Conservation (phyloP, 495 filamentous ascomycete genomes). For the Penicillium alfredii region DNA sequence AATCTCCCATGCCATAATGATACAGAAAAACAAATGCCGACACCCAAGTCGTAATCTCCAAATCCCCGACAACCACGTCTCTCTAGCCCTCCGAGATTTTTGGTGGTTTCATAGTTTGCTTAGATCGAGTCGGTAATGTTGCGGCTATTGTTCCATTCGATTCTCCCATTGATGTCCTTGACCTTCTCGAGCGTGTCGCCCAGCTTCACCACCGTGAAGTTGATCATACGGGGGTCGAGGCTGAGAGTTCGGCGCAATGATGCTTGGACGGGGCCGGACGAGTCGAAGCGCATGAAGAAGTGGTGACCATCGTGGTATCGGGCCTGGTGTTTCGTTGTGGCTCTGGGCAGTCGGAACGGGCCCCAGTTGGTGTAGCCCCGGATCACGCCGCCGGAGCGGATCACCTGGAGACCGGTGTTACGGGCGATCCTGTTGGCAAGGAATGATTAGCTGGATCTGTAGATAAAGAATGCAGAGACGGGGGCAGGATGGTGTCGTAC, state of each 20-base stretch:
- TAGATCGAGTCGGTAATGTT: slow-evolving; percentile 28
- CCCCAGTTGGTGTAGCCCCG: slow-evolving; percentile 95
- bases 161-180: slow-evolving; percentile 54
- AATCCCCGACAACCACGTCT: slow-evolving; percentile 7
- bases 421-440: slow-evolving; percentile 64
- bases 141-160: slow-evolving; percentile 49
- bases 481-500: slow-evolving; percentile 45
- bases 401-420: slow-evolving; percentile 75
- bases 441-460: slow-evolving; percentile 5
- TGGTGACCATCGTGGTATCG: slow-evolving; percentile 81
- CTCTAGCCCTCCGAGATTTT: no score
- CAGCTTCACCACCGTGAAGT: slow-evolving; percentile 78
- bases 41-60: slow-evolving; percentile 13
- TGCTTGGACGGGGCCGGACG: slow-evolving; percentile 61
- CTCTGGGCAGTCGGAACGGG: slow-evolving; percentile 71
- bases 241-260: slow-evolving; percentile 65
- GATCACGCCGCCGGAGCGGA: slow-evolving; percentile 80
- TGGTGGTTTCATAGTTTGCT: no score
- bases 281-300: slow-evolving; percentile 96
- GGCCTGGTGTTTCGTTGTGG: slow-evolving; percentile 68
- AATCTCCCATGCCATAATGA: slow-evolving; percentile 30
- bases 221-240: slow-evolving; percentile 88
- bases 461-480: slow-evolving; percentile 2
- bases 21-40: slow-evolving; percentile 21
- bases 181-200: slow-evolving; percentile 69